Conservation (phyloP, 305 asterid genomes). For the Fraxinus velutina region DNA sequence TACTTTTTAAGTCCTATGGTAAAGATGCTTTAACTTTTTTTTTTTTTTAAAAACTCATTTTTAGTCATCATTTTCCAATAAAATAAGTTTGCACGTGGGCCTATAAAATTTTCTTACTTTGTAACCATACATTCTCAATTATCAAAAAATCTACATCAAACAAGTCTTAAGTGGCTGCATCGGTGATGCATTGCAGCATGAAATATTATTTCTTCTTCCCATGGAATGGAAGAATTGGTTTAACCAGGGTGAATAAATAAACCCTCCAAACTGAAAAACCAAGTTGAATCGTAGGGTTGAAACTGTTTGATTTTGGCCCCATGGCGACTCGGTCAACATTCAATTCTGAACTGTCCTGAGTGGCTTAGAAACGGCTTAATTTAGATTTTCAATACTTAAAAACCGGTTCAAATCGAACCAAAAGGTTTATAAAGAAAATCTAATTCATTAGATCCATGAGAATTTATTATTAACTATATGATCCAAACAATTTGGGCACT, state of each 20-base stretch:
- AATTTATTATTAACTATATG: background rate
- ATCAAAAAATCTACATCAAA: background rate
- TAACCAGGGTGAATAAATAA: no score
- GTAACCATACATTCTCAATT: background rate
- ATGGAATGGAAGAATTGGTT: background rate
- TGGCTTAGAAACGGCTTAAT: background rate
- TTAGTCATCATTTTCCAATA: no score
- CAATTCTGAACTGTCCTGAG: background rate
- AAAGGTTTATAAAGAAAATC: background rate
- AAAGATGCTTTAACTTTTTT: no score
- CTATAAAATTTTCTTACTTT: background rate
- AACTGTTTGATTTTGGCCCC: background rate
- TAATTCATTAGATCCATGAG: background rate
- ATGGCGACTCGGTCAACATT: background rate
- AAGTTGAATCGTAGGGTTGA: background rate
- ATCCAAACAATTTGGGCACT: background rate
- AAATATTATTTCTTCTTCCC: background rate
- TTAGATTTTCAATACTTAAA: background rate
- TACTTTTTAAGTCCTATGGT: background rate
- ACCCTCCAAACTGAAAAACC: background rate
- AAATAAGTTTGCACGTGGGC: background rate
- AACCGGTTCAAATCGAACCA: background rate
- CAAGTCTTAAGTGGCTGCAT: background rate
- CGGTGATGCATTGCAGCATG: background rate
- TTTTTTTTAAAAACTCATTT: background rate